Evolutionary conservation across 2,329 filamentous ascomycete species (phyloP).

Genomic region (Curvularia verruculosa): DNA sequence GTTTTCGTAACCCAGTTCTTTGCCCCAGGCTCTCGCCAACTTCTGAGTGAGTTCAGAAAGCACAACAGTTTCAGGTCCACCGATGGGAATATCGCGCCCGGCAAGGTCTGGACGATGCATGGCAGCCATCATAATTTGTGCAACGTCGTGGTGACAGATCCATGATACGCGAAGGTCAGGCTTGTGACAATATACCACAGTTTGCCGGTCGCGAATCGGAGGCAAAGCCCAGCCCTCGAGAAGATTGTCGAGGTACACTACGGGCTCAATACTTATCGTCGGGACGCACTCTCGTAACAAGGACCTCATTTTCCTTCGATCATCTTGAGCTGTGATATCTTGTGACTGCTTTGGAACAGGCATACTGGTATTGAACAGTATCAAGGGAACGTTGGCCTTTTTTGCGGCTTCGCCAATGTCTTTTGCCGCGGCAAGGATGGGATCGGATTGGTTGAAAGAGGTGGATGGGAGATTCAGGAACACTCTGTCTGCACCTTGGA

Average conservation of each 20-base stretch:
- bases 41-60: slow-evolving; percentile 44
- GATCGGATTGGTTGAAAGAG: slow-evolving; percentile 35
- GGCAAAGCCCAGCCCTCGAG: slow-evolving; percentile 50
- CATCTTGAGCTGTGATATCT: slow-evolving; percentile 39
- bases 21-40: slow-evolving; percentile 43
- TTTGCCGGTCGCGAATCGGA: slow-evolving; percentile 44
- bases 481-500: slow-evolving; percentile 27
- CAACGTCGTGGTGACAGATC: slow-evolving; percentile 52
- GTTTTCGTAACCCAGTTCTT: slow-evolving; percentile 39
- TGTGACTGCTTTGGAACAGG: slow-evolving; percentile 30
- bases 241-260: slow-evolving; percentile 50
- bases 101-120: slow-evolving; percentile 43
- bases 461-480: slow-evolving; percentile 41
- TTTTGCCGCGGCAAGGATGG: slow-evolving; percentile 32
- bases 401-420: slow-evolving; percentile 29
- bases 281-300: slow-evolving; percentile 43
- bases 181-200: slow-evolving; percentile 51
- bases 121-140: slow-evolving; percentile 49
- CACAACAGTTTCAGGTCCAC: slow-evolving; percentile 46
- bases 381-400: slow-evolving; percentile 19
- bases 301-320: slow-evolving; percentile 38
- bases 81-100: slow-evolving; percentile 45
- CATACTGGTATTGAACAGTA: slow-evolving; percentile 43
- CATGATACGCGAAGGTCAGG: slow-evolving; percentile 47
- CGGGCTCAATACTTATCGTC: slow-evolving; percentile 46